phyloP scores from a whole-genome alignment of 2,329 filamentous ascomycete species.

The Dothideomycetes sp. region DNA sequence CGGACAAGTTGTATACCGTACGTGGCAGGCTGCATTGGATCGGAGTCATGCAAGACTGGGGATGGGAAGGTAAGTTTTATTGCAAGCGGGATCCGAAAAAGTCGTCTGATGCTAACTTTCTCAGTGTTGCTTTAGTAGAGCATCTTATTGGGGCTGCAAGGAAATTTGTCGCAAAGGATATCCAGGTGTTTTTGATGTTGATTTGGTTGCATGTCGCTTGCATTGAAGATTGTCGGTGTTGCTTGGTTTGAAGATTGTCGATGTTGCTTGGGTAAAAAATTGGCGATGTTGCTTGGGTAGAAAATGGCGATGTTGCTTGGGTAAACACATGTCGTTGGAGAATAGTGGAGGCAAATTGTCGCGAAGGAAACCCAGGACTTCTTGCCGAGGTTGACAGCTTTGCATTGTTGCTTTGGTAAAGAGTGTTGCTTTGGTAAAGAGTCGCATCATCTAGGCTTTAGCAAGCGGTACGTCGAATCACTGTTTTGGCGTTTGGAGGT shows the following conservation, averaged over 20 bases:
- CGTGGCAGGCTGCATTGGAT: conserved; percentile 59
- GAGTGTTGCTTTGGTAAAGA: conserved; percentile 7
- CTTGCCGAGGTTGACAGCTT: too few relatives aligned
- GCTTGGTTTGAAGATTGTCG: background rate
- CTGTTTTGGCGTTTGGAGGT: too few relatives aligned
- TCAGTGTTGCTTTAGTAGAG: conserved; percentile 33
- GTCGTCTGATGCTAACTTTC: conserved; percentile 9
- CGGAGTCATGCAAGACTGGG: conserved; percentile 62
- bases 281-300: background rate
- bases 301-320: background rate
- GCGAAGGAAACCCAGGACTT: too few relatives aligned
- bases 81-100: background rate
- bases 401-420: background rate
- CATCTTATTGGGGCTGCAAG: background rate
- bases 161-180: background rate
- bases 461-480: too few relatives aligned
- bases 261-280: background rate
- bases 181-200: background rate
- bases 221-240: background rate
- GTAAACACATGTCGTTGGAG: background rate
- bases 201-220: background rate
- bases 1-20: conserved; percentile 55
- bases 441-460: background rate
- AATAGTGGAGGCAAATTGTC: too few relatives aligned
- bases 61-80: conserved; percentile 57